A percentile compares a stretch with the other conserved stretches of the same genome.
Evolutionary conservation across 441 rosid genomes (phyloP).

Genomic region (Brassica hybrid): DNA sequence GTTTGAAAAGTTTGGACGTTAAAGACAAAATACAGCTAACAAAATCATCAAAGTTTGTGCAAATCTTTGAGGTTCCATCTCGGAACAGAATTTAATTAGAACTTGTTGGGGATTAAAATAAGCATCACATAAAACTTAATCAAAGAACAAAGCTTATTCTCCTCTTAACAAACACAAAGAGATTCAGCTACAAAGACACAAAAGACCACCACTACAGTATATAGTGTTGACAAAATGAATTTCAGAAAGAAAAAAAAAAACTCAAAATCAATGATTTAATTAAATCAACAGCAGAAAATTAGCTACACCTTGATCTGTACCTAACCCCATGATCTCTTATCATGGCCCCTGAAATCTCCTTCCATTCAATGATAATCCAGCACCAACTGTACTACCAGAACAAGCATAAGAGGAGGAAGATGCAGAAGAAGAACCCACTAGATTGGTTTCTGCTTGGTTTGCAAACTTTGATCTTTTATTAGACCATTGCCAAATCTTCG

Average conservation of each 20-base stretch:
- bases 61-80: no score
- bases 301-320: conserved; percentile 33
- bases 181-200: conserved; percentile 25
- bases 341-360: conserved; percentile 51
- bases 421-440: conserved; percentile 36
- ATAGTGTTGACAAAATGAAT: conserved; percentile 35
- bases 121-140: conserved; percentile 23
- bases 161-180: conserved; percentile 24
- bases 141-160: conserved; percentile 33
- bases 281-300: conserved; percentile 26
- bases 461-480: conserved; percentile 56
- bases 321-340: conserved; percentile 37
- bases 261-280: conserved; percentile 25
- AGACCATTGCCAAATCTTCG: conserved; percentile 85
- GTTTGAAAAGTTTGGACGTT: no score
- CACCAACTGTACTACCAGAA: conserved; percentile 29
- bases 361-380: conserved; percentile 51
- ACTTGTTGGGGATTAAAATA: conserved; percentile 5
- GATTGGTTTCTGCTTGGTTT: conserved; percentile 49
- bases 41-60: no score
- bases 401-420: conserved; percentile 34
- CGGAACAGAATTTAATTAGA: conserved; percentile 14
- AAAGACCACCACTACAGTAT: conserved; percentile 27
- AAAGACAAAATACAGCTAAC: no score
- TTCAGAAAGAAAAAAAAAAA: conserved; percentile 8